Evolutionary conservation across 2,329 filamentous ascomycete genomes (phyloP), one percentile per base, ranked within the genome.

Genomic region (Fragosphaeria purpurea): DNA sequence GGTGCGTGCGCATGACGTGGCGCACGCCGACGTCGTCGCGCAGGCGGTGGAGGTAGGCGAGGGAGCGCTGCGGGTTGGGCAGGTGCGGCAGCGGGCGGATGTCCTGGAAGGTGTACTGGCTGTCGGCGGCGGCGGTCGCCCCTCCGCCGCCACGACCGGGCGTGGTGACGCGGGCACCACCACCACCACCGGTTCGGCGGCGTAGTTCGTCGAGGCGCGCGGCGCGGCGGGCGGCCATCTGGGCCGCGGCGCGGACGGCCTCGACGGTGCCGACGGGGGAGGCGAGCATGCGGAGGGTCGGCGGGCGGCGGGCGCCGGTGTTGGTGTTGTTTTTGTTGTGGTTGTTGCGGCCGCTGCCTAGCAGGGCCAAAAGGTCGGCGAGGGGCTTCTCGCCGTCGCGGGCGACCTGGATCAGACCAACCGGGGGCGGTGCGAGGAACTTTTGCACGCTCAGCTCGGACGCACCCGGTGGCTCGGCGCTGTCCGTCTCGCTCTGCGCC

Each of bases 1-100:
- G 79, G 70, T 95, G 90, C 59, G 82, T 83, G 12, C 77, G 73
- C 93, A 98, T 98, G 1, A 82, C 77, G 1, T 83, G 74, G 56
- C 83, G 83, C 67, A 98, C 91, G 7, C 93, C 93, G 0, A 87
- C 83, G 64, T 98, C 93, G 54, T 84, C 77, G 56, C 82, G 82
- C 4, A 98, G 74, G 1, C 86, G 79, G 63, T 85, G 74, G 2
- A 98, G 77, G 59, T 91, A 88, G 1, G 75, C 70, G 5, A 82
- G 74, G 9, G 83, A 86, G 48, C 82, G 81, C 31, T 83, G 76
- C 0, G 90, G 84, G 50, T 85, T 77, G 0, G 89, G 88, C 0
- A 97, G 82, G 60, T 91, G 82, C 0, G 79, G 70, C 0, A 98
- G 76, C 0, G 90, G 86, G 1, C 82, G 77, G 1, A 97, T 73